Evolutionary conservation across 768 basidiomycete species (phyloP), one percentile per base, ranked within the genome.

Genomic region (Xerocomus brunneocitrinus): DNA sequence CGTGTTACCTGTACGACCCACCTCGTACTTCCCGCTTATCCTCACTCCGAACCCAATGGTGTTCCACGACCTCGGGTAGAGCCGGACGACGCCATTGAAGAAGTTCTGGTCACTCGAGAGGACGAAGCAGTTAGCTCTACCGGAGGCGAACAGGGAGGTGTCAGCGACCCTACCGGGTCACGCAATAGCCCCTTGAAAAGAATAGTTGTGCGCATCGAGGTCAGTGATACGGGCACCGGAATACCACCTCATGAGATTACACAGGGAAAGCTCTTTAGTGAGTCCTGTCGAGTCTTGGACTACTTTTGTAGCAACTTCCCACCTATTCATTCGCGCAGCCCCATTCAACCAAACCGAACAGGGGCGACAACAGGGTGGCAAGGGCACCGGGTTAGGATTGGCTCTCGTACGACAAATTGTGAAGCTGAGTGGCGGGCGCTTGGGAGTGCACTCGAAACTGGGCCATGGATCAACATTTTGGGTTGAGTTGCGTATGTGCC

Each of bases 381-480:
- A 84, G 66, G 83, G 83, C 4, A 84, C 88, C 0, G 89, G 89
- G 7, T 70, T 91, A 10, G 88, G 89, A 24, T 64, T 91, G 19
- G 88, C 89, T 2, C 74, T 91, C 6, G 87, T 89, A 42, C 78
- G 87, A 44, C 85, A 87, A 58, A 91, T 91, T 41, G 86, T 91
- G 59, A 86, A 83, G 61, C 70, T 89, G 38, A 83, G 79, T 47
- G 83, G 84, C 39, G 89, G 89, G 19, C 78, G 89, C 47, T 71
- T 90, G 28, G 89, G 84, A n/a, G 78, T 85, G n/a, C 72, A 70
- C 55, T 82, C 80, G 16, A 81, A 83, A 65, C 71, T 80, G 1
- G 79, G 80, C 8, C 74, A 80, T 59, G 93, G 93, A 14, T 89
- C 85, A 34, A 91, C 86, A 35, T 95, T 94, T 73, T 94, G 91